Percentiles rank a stretch among this genome's conserved stretches.
Conservation (phyloP, 1,284 basidiomycete species). For the Pulveroboletus sp. region DNA sequence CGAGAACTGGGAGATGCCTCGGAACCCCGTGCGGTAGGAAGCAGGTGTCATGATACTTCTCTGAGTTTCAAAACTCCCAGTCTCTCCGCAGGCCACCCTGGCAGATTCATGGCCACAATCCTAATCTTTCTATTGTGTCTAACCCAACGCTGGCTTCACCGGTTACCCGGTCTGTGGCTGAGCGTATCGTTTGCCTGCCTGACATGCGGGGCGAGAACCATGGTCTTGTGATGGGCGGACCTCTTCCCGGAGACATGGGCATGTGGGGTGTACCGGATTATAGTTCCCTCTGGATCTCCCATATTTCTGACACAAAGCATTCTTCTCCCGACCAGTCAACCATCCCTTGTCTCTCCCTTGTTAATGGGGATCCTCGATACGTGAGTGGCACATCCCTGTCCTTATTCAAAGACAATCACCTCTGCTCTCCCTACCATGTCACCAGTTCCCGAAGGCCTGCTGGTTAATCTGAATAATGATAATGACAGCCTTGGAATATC, state of each 20-base stretch:
- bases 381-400: slow-evolving; percentile 8
- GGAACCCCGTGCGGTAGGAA: slow-evolving; percentile 17
- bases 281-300: slow-evolving; percentile 34
- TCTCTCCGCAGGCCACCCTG: slow-evolving; percentile 21
- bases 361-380: slow-evolving; percentile 34
- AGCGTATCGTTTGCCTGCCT: no score
- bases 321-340: slow-evolving; percentile 10
- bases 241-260: slow-evolving; percentile 28
- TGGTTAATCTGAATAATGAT: slow-evolving; percentile 28
- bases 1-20: slow-evolving; percentile 15
- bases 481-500: slow-evolving; percentile 30
- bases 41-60: slow-evolving; percentile 14
- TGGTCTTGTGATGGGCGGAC: slow-evolving; percentile 29
- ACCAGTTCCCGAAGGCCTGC: slow-evolving; percentile 29
- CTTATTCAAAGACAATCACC: slow-evolving; percentile 15
- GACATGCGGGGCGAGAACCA: not conserved
- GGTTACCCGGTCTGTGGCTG: no score
- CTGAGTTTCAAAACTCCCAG: slow-evolving; percentile 19
- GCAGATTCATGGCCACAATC: slow-evolving; percentile 26
- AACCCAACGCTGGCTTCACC: no score
- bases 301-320: slow-evolving; percentile 9
- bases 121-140: slow-evolving; percentile 12
- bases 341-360: slow-evolving; percentile 32
- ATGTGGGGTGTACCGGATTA: slow-evolving; percentile 24
- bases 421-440: slow-evolving; percentile 18